These are phyloP conservation scores for Pythium sukuiense DNA, from an alignment of 352 stramenopile genomes.

Conservation along the genomic window DNA sequence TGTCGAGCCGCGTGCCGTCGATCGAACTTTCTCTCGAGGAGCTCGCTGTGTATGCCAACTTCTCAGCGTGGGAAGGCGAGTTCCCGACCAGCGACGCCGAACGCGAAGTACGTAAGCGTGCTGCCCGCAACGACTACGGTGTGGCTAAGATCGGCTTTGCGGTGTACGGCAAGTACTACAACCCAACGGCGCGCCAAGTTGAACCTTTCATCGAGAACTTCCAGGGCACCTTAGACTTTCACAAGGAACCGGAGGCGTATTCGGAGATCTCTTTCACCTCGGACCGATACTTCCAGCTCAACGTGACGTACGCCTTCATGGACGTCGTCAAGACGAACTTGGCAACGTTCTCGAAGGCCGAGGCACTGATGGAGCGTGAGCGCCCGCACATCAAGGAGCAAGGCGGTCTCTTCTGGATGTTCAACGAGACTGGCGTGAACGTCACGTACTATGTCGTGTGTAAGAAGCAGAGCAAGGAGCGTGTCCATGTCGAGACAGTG, in stretches of 20 bases:
- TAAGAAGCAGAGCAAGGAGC: constrained; percentile 64
- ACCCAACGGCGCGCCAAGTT: constrained; percentile 64
- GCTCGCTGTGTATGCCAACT: constrained; percentile 69
- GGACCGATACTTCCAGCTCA: constrained; percentile 84
- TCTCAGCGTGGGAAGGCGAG: constrained; percentile 67
- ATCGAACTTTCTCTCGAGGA: constrained; percentile 83
- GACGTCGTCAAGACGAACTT: constrained; percentile 69
- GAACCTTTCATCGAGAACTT: constrained; percentile 89
- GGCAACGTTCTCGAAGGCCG: constrained; percentile 65
- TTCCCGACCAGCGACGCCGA: constrained; percentile 32
- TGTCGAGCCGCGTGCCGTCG: constrained; percentile 67
- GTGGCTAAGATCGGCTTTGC: constrained; percentile 77
- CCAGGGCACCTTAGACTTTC: constrained; percentile 70
- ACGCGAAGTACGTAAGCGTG: constrained; percentile 40
- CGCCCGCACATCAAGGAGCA: constrained; percentile 84
- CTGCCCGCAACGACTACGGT: constrained; percentile 60
- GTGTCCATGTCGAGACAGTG: constrained; percentile 51
- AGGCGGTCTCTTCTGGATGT: constrained; percentile 81
- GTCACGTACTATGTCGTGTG: constrained; percentile 81
- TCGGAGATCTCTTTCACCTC: constrained; percentile 75
- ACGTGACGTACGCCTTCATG: constrained; percentile 85
- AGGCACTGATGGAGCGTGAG: constrained; percentile 40
- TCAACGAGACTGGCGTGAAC: constrained; percentile 78
- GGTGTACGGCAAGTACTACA: constrained; percentile 90
- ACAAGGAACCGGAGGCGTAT: constrained; percentile 68